Evolutionary conservation across 495 filamentous ascomycete species (phyloP).

Genomic region (Daldinia concentrica): DNA sequence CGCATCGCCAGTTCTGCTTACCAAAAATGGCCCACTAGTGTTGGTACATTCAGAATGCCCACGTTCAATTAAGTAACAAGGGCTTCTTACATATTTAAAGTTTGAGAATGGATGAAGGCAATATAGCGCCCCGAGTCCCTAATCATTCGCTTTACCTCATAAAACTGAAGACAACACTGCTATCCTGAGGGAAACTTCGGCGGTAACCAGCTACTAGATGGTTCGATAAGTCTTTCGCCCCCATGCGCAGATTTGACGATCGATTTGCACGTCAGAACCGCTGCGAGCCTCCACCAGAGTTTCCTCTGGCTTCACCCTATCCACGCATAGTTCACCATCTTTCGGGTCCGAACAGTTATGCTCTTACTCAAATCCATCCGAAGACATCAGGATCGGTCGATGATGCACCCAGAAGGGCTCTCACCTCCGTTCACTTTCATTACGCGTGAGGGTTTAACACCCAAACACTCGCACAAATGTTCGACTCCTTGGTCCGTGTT

Average conservation of each 20-base stretch:
- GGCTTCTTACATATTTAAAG: no score
- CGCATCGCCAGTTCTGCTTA: no score
- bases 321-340: conserved; percentile 10
- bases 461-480: conserved; percentile 10
- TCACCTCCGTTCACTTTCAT: conserved; percentile 12
- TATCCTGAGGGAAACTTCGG: conserved; percentile 12
- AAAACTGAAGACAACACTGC: conserved; percentile 13
- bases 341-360: conserved; percentile 11
- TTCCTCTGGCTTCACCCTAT: conserved; percentile 12
- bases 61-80: no score
- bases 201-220: conserved; percentile 12
- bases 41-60: no score
- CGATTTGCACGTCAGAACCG: conserved; percentile 12
- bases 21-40: no score
- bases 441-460: conserved; percentile 7
- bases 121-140: no score
- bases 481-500: conserved; percentile 9
- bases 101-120: no score
- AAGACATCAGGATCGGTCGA: conserved; percentile 12
- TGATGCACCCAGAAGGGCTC: conserved; percentile 6
- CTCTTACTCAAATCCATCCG: conserved; percentile 13
- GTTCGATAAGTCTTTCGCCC: conserved; percentile 12
- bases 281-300: conserved; percentile 12
- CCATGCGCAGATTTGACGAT: conserved; percentile 12
- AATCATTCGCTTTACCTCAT: conserved; percentile 13